phyloP scores from a whole-genome alignment of 768 basidiomycete species.

The Hypsizygus marmoreus region DNA sequence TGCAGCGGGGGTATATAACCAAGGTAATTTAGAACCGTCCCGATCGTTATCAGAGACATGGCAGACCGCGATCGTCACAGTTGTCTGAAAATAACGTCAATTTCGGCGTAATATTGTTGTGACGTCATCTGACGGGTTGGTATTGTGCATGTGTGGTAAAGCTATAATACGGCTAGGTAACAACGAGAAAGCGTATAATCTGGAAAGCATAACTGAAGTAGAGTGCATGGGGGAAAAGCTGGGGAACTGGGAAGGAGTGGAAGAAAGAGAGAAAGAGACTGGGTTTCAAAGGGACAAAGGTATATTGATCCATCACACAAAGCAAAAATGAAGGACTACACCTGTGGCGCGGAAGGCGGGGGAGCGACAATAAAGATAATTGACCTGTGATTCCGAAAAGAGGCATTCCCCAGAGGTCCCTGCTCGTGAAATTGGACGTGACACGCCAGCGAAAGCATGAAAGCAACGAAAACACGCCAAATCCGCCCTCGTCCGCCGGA shows the following conservation, averaged over 20 bases:
- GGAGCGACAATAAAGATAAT: neutral
- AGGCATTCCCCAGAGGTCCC: slow-evolving; percentile 3
- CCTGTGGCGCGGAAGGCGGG: slow-evolving; percentile 2
- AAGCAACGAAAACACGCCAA: slow-evolving; percentile 3
- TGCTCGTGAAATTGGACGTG: neutral
- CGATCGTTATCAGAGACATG: no score
- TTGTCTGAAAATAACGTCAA: no score
- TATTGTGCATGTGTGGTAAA: slow-evolving; percentile 1
- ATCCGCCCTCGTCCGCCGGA: no score
- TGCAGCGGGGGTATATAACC: neutral
- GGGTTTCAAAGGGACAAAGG: neutral
- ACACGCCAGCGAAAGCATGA: slow-evolving; percentile 7
- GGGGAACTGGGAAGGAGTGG: neutral
- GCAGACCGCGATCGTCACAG: no score
- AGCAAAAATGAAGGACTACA: neutral
- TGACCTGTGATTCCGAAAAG: neutral
- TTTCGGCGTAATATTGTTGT: no score
- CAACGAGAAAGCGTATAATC: slow-evolving; percentile 1
- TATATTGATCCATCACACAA: slow-evolving; percentile 11
- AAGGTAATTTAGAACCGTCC: no score
- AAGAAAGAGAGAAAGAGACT: neutral
- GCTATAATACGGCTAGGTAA: neutral
- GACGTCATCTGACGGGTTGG: slow-evolving; percentile 3
- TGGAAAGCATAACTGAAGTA: no score
- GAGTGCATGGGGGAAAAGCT: no score